These are phyloP conservation scores for Verticillium zaregamsianum DNA, from an alignment of 2,329 filamentous ascomycete genomes.

Conservation along the genomic window DNA sequence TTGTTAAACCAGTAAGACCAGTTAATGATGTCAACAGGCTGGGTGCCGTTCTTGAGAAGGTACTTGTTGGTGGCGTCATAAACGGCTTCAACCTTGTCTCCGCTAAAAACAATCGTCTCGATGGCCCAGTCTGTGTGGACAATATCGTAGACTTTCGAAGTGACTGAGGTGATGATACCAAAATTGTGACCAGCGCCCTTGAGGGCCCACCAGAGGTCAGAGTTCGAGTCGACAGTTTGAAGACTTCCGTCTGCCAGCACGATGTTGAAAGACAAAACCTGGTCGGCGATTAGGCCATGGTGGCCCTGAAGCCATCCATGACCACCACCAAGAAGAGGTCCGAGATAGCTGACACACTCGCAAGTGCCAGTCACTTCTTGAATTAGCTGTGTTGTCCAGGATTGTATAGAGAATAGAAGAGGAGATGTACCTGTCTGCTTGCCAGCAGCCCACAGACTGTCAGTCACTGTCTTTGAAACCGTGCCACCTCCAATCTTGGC, in stretches of 20 bases:
- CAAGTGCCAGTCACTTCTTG: conserved; percentile 42
- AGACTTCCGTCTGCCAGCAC: conserved; percentile 45
- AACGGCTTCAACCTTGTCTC: conserved; percentile 44
- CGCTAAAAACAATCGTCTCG: conserved; percentile 39
- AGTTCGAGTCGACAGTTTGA: conserved; percentile 30
- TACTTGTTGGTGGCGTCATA: conserved; percentile 42
- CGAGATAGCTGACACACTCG: conserved; percentile 45
- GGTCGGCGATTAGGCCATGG: conserved; percentile 49
- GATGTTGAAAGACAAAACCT: conserved; percentile 46
- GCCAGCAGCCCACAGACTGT: conserved; percentile 43
- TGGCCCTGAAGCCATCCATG: conserved; percentile 50
- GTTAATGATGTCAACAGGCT: conserved; percentile 40
- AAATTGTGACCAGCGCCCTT: conserved; percentile 57
- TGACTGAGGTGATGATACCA: conserved; percentile 49
- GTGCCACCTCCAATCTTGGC: conserved; percentile 46
- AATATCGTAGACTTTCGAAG: conserved; percentile 43
- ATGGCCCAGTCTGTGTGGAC: conserved; percentile 34
- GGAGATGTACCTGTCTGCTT: conserved; percentile 38
- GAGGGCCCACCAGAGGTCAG: conserved; percentile 55
- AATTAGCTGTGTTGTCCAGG: too few species aligned
- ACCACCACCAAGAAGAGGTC: conserved; percentile 52
- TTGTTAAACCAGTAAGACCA: conserved; percentile 45
- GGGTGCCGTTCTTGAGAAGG: conserved; percentile 35
- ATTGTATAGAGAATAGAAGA: background rate
- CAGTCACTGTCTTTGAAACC: conserved; percentile 38